These are phyloP conservation scores for Neurospora pannonica DNA, from an alignment of 495 filamentous ascomycete species.

Conservation along the genomic window DNA sequence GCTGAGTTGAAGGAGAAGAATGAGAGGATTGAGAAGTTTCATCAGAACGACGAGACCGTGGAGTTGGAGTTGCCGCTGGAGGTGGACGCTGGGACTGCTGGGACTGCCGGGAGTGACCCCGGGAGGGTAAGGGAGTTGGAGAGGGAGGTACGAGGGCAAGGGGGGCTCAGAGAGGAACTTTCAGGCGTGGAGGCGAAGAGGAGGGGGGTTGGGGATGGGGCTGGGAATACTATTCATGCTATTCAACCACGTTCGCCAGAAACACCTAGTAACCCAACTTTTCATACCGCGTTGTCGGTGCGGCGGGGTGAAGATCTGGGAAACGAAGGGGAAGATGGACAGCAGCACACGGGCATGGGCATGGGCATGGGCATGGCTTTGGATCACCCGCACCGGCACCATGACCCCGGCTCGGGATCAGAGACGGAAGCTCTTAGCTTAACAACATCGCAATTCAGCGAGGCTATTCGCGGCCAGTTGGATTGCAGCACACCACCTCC, in stretches of 20 bases:
- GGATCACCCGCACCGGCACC: background rate
- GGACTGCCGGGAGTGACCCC: slow-evolving; percentile 11
- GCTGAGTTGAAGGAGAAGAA: slow-evolving; percentile 44
- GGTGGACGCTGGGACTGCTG: slow-evolving; percentile 28
- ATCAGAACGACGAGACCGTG: slow-evolving; percentile 34
- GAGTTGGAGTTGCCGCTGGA: slow-evolving; percentile 33
- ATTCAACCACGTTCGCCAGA: too few relatives aligned
- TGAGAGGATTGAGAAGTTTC: slow-evolving; percentile 37
- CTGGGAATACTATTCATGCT: too few relatives aligned
- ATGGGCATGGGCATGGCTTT: background rate
- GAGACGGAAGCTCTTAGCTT: background rate
- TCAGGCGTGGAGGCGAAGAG: too few relatives aligned
- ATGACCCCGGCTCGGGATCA: background rate
- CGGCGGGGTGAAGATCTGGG: too few relatives aligned
- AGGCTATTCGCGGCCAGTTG: background rate
- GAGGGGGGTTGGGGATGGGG: too few relatives aligned
- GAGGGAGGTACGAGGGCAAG: too few relatives aligned
- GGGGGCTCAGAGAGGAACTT: too few relatives aligned
- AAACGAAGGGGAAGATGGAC: too few relatives aligned
- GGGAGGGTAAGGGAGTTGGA: background rate
- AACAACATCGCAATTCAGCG: background rate
- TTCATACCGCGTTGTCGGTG: too few relatives aligned
- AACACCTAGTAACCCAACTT: too few relatives aligned
- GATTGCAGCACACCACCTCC: background rate
- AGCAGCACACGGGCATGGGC: too few relatives aligned